Conservation (phyloP, 176 grass and related monocot genomes). For the Elaeis guineensis region DNA sequence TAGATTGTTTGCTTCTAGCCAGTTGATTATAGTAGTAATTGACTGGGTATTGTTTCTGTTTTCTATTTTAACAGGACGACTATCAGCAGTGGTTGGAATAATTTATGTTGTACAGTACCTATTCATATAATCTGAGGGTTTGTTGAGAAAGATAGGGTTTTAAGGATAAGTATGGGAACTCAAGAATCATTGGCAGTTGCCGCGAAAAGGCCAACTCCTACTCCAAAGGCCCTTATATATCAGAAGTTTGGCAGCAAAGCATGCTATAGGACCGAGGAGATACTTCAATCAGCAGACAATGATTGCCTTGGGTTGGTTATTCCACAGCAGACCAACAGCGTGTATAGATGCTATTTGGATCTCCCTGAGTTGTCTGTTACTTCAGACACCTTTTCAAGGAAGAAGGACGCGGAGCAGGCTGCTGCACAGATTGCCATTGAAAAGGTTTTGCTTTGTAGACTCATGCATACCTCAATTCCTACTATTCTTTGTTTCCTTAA, state of each 20-base stretch:
- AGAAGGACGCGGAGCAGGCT: slow-evolving; percentile 93
- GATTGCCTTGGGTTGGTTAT: slow-evolving; percentile 69
- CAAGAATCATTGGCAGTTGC: slow-evolving; percentile 19
- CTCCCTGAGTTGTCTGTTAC: slow-evolving; percentile 61
- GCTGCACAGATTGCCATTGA: slow-evolving; percentile 87
- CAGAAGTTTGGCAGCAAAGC: slow-evolving; percentile 56
- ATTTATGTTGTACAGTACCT: too few species aligned
- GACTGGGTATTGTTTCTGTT: too few species aligned
- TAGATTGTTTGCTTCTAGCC: too few species aligned
- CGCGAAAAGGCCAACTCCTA: slow-evolving; percentile 23
- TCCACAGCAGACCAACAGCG: slow-evolving; percentile 36
- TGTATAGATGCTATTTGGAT: slow-evolving; percentile 67
- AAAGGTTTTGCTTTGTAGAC: slow-evolving; percentile 31
- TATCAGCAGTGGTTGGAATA: too few species aligned
- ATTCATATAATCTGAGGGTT: not conserved
- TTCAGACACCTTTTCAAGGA: slow-evolving; percentile 52
- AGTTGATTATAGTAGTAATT: too few species aligned
- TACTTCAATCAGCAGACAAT: slow-evolving; percentile 37
- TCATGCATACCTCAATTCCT: not conserved
- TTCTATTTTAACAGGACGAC: too few species aligned
- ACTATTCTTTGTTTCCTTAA: too few species aligned
- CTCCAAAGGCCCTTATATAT: slow-evolving; percentile 85
- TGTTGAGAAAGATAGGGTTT: not conserved
- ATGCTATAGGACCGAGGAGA: slow-evolving; percentile 62
- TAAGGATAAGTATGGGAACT: slow-evolving; percentile 12